Evolutionary conservation across 2,329 filamentous ascomycete genomes (phyloP).

Genomic region (Alternaria longipes): DNA sequence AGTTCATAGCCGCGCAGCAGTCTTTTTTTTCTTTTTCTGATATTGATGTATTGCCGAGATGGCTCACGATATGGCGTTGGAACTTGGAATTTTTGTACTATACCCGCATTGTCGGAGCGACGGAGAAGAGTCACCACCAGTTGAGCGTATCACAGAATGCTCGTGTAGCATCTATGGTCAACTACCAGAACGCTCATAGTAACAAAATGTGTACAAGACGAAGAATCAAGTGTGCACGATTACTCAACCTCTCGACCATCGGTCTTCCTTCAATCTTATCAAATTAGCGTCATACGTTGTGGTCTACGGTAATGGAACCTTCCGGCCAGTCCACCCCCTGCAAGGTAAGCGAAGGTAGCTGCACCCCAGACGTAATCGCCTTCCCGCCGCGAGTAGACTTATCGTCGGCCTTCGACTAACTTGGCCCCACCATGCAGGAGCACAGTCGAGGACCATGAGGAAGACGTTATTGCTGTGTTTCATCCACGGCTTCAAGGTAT

Average conservation of each 20-base stretch:
- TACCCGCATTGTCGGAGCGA: constrained; percentile 32
- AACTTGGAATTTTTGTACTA: constrained; percentile 31
- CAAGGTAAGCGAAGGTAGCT: constrained; percentile 27
- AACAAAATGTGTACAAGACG: not conserved
- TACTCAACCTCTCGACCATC: not conserved
- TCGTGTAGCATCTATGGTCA: not conserved
- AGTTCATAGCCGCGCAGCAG: constrained; percentile 11
- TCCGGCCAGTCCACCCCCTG: constrained; percentile 13
- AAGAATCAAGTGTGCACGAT: constrained; percentile 6
- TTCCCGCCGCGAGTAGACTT: constrained; percentile 10
- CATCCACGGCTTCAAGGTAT: constrained; percentile 86
- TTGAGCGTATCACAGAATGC: not conserved
- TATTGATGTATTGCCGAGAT: constrained; percentile 19
- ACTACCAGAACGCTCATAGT: not conserved
- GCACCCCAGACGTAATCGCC: constrained; percentile 38
- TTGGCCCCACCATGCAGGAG: constrained; percentile 45
- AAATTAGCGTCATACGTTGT: constrained; percentile 5
- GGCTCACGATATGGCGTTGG: constrained; percentile 30
- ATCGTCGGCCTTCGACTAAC: constrained; percentile 8
- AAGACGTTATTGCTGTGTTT: constrained; percentile 84
- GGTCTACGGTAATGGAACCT: not conserved
- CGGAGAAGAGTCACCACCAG: not conserved
- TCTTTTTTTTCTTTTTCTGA: constrained; percentile 11
- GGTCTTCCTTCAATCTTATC: not conserved
- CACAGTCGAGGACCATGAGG: constrained; percentile 65